Evolutionary conservation across 2,329 filamentous ascomycete genomes (phyloP), one percentile per base, ranked within the genome.

Genomic region (Xylaria sp.): DNA sequence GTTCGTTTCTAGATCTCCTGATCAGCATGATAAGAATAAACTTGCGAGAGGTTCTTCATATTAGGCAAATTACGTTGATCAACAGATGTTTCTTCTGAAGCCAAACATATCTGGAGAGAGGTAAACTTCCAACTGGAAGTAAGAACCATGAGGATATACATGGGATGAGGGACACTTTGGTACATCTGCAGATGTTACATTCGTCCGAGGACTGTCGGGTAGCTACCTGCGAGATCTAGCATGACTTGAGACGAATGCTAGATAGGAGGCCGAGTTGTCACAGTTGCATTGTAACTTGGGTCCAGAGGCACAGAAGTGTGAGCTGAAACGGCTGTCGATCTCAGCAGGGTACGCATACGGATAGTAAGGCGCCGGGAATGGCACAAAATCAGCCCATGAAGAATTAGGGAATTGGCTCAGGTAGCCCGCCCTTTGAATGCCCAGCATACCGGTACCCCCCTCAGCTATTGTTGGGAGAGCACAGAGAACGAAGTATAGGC

Each of bases 1-100:
- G 50, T 42, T 45, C 60, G 64, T 71, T 69, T 67, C 61, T 66
- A 59, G 69, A 69, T 69, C 69, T 67, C 61, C 67, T 60, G 64
- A 69, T 69, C 64, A 69, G 45, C 64, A 54, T n/a, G 39, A 45
- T 33, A 55, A 25, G 45, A 66, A 67, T 54, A 58, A 55, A 58
- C 29, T 56, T 20, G 31, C n/a, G 36, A 63, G 55, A 20, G 5
- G 22, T 42, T 57, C 47, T 54, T 59, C 42, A 31, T 29, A 62
- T 67, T 65, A 69, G 63, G 61, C 69, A 63, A 63, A 67, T 56
- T 60, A 29, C 11, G 44, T 29, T 58, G 63, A 65, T 61, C 65
- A 65, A 39, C 63, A 61, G 31, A 55, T 31, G 56, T 69, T 65
- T 66, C 42, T 55, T 53, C 5, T 4, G 38, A 60, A n/a, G 29